phyloP scores from a whole-genome alignment of 192 early-diverging fungal species.

The Gigaspora rosea region DNA sequence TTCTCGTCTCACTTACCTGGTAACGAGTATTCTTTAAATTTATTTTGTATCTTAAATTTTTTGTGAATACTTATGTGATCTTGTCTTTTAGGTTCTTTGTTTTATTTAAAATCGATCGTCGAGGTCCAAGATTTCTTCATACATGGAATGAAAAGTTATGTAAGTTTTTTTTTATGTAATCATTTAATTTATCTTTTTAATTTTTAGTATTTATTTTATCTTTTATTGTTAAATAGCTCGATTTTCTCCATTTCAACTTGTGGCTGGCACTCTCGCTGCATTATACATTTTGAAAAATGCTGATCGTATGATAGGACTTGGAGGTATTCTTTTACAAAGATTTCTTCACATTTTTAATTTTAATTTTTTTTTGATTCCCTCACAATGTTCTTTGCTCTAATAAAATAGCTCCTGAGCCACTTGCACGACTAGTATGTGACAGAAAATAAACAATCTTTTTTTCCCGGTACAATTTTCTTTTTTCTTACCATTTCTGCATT shows the following conservation, averaged over 20 bases:
- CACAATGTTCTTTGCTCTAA: conserved; percentile 1
- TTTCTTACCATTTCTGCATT: not conserved
- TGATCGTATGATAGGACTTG: conserved; percentile 71
- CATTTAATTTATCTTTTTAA: not conserved
- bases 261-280: conserved; percentile 60
- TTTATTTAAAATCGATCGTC: conserved; percentile 27
- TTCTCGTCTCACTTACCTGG: conserved; percentile 59
- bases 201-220: not conserved
- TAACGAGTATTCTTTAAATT: not conserved
- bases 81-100: conserved; percentile 12
- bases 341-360: not conserved
- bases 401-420: conserved; percentile 73
- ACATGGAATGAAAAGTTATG: conserved; percentile 35
- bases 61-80: not conserved
- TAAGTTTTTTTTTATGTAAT: conserved; percentile 5
- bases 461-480: not conserved
- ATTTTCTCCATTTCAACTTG: conserved; percentile 74
- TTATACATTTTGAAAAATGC: conserved; percentile 71
- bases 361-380: not conserved
- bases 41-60: conserved; percentile 11
- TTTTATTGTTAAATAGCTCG: conserved; percentile 32
- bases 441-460: not conserved
- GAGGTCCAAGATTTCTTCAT: conserved; percentile 36
- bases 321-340: conserved; percentile 51
- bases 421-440: conserved; percentile 65